Evolutionary conservation across 345 rosid species (phyloP), one percentile per base, ranked within the genome.

Genomic region (Capsella bursapastoris): DNA sequence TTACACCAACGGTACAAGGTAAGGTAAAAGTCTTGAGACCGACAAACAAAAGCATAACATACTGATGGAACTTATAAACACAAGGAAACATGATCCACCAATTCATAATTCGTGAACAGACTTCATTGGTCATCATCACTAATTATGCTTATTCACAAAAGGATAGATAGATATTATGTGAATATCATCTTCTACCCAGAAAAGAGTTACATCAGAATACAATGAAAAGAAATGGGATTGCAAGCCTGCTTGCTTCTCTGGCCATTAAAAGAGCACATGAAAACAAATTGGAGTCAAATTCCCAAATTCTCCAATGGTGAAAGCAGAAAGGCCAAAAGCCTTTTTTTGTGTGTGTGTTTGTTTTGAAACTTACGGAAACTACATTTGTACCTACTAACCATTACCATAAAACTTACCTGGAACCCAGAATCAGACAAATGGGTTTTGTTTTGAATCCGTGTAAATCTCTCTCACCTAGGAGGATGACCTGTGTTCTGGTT

Each of bases 341-440:
- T 13, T 50, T 25, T 66, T 25, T 53, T 27, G 0, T 34, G 7
- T 27, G 9, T 37, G 10, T 3, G 6, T 70, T 70, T 70, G 11
- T 43, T 53, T 40, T 67, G 28, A 1, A 71, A 40, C 40, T 62
- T 38, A 22, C 1, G n/a, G 51, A 38, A 44, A 64, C 61, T 74
- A 74, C 68, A 31, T 50, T 74, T 66, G 72, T 67, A 66, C 72
- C 62, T 66, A 74, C 62, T 66, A 74, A 66, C n/a, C 59, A 66
- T 48, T 22, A 74, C 34, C 51, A 57, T 48, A 7, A 49, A 22
- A 59, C 78, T 58, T 59, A 59, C 73, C 78, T 66, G 45, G 59
- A 65, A 58, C 73, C 67, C 78, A 0, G 15, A 57, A 74, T 41
- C 47, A 57, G 60, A 66, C 61, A 15, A 47, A 47, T 22, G 61